Evolutionary conservation across 2,329 filamentous ascomycete species (phyloP), one percentile per base, ranked within the genome.

Genomic region (Ophioceras dolichostomum): DNA sequence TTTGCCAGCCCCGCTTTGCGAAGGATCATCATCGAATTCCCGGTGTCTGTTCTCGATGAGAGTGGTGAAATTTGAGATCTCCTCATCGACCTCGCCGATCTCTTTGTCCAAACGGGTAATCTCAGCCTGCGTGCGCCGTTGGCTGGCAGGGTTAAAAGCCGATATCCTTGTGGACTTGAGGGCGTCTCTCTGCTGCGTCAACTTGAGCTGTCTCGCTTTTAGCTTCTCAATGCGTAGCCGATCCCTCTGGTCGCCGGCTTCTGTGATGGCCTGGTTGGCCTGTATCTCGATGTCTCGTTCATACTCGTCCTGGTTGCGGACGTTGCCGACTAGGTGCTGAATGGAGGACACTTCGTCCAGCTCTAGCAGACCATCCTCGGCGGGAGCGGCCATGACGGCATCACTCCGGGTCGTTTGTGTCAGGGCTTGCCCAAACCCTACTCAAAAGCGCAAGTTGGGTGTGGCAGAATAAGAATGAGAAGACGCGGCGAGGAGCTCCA

Each of bases 251-350:
- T 80, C 74, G 43, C 81, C 76, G 29, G 68, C 68, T 39, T 78
- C 73, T 32, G 70, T 70, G 39, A 80, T 55, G 0, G 68, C 71
- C 14, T 68, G 61, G 38, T 70, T 76, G 4, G 75, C 76, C 46
- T 80, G 70, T 13, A 67, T 54, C 1, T 73, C 73, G 44, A 96
- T 93, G 51, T 94, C 87, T 43, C 86, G 73, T 57, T 95, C 89
- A 16, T 96, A 63, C 41, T 95, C 88, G 61, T 88, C 80, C 56
- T 96, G 89, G 49, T 94, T 78, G 40, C 85, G 77, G 17, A 91
- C 76, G 40, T 79, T 70, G 36, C 77, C 72, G 4, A 80, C 77
- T 29, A 87, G 61, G 31, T 70, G 70, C 40, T 68, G 65, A 20
- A 87, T 61, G 16, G 72, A 70, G 36, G 67, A 65, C 30, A 70